These are phyloP conservation scores for Microbotryum saponariae DNA, from an alignment of 1,284 basidiomycete genomes.

Conservation along the genomic window DNA sequence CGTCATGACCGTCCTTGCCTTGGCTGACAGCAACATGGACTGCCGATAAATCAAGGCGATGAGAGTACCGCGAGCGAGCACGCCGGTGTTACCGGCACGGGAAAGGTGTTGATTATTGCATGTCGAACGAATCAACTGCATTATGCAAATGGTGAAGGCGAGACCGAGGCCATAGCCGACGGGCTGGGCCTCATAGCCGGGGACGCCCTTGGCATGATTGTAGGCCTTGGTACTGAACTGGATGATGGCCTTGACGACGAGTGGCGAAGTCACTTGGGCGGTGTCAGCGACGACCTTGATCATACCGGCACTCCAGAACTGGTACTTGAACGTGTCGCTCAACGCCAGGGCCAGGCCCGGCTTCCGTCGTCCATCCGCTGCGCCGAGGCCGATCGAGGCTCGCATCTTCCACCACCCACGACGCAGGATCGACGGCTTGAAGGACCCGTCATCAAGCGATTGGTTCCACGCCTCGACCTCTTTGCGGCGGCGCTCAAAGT, in stretches of 20 bases:
- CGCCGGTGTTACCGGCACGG: conserved; percentile 61
- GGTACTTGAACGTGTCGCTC: conserved; percentile 64
- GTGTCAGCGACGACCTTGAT: conserved; percentile 57
- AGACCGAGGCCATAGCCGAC: conserved; percentile 68
- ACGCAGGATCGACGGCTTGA: conserved; percentile 18
- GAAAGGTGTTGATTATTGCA: conserved; percentile 47
- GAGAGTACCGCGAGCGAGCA: conserved; percentile 73
- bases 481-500: conserved; percentile 34
- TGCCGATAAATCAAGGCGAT: conserved; percentile 81
- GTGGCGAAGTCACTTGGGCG: conserved; percentile 62
- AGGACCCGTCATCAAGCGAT: conserved; percentile 35
- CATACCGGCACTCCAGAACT: conserved; percentile 71
- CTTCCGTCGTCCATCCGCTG: conserved; percentile 20
- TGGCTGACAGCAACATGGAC: conserved; percentile 67
- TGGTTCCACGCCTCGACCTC: conserved; percentile 40
- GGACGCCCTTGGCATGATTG: conserved; percentile 46
- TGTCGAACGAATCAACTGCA: conserved; percentile 66
- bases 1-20: conserved; percentile 70
- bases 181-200: conserved; percentile 50
- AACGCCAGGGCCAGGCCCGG: conserved; percentile 22
- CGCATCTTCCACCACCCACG: conserved; percentile 26
- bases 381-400: conserved; percentile 13
- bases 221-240: conserved; percentile 64
- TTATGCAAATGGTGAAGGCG: conserved; percentile 48
- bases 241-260: conserved; percentile 74